Evolutionary conservation across 2,329 filamentous ascomycete genomes (phyloP).

Genomic region (Calonectria pseudoturangicola): DNA sequence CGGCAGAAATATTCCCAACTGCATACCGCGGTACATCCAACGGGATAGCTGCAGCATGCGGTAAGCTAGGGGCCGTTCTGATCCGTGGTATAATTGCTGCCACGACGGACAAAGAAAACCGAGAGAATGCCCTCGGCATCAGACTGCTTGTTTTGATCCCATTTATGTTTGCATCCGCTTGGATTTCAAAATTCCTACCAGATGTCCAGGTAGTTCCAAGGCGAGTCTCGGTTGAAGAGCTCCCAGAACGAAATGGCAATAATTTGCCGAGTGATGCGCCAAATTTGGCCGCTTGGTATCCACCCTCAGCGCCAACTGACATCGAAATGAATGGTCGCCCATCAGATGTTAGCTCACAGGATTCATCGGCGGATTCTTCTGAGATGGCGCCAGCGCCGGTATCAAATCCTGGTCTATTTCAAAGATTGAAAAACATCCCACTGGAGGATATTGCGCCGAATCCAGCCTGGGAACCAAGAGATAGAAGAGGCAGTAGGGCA

Average conservation of each 20-base stretch:
- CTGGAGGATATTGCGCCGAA: conserved; percentile 18
- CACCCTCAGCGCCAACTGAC: background rate
- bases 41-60: conserved; percentile 55
- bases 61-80: conserved; percentile 57
- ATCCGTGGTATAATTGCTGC: conserved; percentile 40
- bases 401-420: background rate
- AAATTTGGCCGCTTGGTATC: background rate
- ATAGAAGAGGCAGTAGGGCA: background rate
- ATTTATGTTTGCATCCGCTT: conserved; percentile 11
- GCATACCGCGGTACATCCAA: conserved; percentile 56
- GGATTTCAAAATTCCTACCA: conserved; percentile 6
- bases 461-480: background rate
- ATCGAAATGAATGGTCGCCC: background rate
- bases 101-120: background rate
- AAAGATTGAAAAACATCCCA: conserved; percentile 17
- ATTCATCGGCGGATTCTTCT: background rate
- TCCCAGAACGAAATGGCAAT: no score
- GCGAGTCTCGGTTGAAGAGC: background rate
- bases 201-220: conserved; percentile 2
- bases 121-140: background rate
- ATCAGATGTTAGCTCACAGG: conserved; percentile 3
- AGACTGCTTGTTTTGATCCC: conserved; percentile 16
- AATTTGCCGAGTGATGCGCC: background rate
- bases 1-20: conserved; percentile 58
- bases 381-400: background rate